Percentiles rank a stretch among this genome's conserved stretches.
Evolutionary conservation across 2,329 filamentous ascomycete species (phyloP).

Genomic region (Aspergillus thermomutatus): DNA sequence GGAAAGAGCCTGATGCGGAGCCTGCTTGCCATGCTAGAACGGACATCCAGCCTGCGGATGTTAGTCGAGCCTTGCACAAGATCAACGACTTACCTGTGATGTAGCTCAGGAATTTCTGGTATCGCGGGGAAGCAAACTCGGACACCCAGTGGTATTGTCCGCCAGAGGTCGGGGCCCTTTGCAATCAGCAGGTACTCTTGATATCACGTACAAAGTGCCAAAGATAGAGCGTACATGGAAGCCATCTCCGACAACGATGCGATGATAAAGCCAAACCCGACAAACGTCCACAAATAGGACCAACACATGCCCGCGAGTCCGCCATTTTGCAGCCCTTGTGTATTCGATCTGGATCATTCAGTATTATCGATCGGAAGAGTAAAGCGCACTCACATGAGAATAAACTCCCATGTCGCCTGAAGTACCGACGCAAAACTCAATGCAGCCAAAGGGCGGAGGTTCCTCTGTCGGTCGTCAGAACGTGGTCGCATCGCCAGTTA

Average conservation of each 20-base stretch:
- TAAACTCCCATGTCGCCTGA: constrained; percentile 36
- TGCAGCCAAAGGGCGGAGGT: constrained; percentile 30
- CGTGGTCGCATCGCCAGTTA: too few species aligned
- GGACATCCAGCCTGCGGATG: constrained; percentile 47
- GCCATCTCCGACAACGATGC: constrained; percentile 62
- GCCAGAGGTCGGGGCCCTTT: constrained; percentile 52
- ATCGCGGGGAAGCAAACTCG: constrained; percentile 48
- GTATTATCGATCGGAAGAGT: neutral
- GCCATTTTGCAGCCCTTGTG: constrained; percentile 22
- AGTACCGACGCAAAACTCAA: constrained; percentile 34
- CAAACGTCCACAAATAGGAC: constrained; percentile 47
- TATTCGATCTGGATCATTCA: constrained; percentile 16
- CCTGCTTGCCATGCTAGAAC: constrained; percentile 51
- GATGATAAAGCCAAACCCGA: constrained; percentile 65
- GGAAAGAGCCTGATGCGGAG: constrained; percentile 46
- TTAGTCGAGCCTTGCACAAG: neutral
- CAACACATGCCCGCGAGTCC: constrained; percentile 27
- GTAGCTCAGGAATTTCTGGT: constrained; percentile 55
- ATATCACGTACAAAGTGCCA: too few species aligned
- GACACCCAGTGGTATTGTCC: constrained; percentile 60
- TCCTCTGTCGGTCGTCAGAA: constrained; percentile 21
- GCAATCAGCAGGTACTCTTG: neutral
- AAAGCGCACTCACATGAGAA: constrained; percentile 25
- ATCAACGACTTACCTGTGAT: constrained; percentile 38
- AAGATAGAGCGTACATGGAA: constrained; percentile 27